Percentiles rank a stretch among this genome's conserved stretches.
These are phyloP conservation scores for Fusarium praegraminearum DNA, from an alignment of 2,329 filamentous ascomycete species.

Conservation along the genomic window DNA sequence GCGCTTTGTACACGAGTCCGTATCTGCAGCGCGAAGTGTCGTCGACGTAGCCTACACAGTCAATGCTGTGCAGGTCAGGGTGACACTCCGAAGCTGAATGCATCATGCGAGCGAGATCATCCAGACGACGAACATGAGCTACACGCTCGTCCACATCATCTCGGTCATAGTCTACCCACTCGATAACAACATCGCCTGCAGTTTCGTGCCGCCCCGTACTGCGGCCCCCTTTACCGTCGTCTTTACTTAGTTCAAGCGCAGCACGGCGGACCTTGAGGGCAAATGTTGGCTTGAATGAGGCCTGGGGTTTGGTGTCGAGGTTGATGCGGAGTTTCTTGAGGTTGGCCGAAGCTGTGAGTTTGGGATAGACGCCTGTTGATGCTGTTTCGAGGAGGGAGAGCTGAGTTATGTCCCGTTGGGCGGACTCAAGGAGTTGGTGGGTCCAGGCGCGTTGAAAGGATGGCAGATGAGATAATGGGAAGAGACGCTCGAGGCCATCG, in stretches of 20 bases:
- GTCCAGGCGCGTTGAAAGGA: slow-evolving; percentile 61
- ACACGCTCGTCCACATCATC: slow-evolving; percentile 57
- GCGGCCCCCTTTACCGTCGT: slow-evolving; percentile 33
- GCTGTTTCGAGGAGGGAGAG: slow-evolving; percentile 58
- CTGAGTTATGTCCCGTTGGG: slow-evolving; percentile 56
- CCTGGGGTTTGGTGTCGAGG: slow-evolving; percentile 57
- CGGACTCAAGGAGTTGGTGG: slow-evolving; percentile 60
- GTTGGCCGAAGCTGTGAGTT: slow-evolving; percentile 57
- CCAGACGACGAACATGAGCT: slow-evolving; percentile 58
- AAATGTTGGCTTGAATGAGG: slow-evolving; percentile 57
- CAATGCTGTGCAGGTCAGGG: slow-evolving; percentile 60
- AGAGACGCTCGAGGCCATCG: slow-evolving; percentile 61
- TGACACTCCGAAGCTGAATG: slow-evolving; percentile 59
- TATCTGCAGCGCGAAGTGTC: slow-evolving; percentile 55
- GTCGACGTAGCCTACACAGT: slow-evolving; percentile 62
- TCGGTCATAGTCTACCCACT: slow-evolving; percentile 61
- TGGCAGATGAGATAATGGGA: slow-evolving; percentile 57
- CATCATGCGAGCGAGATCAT: slow-evolving; percentile 62
- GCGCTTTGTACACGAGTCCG: slow-evolving; percentile 58
- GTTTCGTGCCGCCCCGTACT: slow-evolving; percentile 52
- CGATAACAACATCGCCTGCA: slow-evolving; percentile 55
- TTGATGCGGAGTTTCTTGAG: slow-evolving; percentile 62
- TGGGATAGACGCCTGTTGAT: slow-evolving; percentile 56
- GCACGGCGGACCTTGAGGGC: slow-evolving; percentile 55
- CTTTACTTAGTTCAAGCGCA: slow-evolving; percentile 46